These are phyloP conservation scores for Heterobasidion irregulare DNA, from an alignment of 1,284 basidiomycete genomes.

Conservation along the genomic window DNA sequence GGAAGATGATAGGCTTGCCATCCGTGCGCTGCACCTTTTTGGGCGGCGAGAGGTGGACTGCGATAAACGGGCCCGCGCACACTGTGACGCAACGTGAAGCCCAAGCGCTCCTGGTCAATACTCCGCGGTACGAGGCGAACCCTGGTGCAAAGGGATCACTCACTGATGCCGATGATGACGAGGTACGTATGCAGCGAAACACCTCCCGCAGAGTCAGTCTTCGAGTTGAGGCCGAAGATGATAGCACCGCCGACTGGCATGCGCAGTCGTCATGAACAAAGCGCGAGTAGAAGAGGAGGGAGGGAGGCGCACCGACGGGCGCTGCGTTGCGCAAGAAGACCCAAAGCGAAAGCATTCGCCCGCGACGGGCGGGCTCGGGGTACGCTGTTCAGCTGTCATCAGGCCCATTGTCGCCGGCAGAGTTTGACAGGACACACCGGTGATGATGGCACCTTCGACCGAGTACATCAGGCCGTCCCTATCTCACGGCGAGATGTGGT, in stretches of 20 bases:
- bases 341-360: background rate
- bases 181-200: background rate
- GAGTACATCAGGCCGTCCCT: background rate
- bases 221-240: background rate
- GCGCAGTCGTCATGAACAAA: background rate
- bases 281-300: background rate
- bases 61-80: background rate
- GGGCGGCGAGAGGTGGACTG: background rate
- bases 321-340: background rate
- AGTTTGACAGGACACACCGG: background rate
- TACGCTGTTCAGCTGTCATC: background rate
- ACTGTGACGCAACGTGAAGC: background rate
- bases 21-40: background rate
- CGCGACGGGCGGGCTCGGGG: background rate
- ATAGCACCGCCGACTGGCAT: background rate
- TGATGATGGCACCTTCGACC: background rate
- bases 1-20: background rate
- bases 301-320: background rate
- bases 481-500: background rate
- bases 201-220: background rate
- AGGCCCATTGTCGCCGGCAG: background rate
- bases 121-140: background rate
- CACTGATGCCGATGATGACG: background rate
- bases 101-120: background rate
- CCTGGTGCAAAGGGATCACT: background rate